Evolutionary conservation across 257 asterid species (phyloP).

Genomic region (Coffea eugenioides): DNA sequence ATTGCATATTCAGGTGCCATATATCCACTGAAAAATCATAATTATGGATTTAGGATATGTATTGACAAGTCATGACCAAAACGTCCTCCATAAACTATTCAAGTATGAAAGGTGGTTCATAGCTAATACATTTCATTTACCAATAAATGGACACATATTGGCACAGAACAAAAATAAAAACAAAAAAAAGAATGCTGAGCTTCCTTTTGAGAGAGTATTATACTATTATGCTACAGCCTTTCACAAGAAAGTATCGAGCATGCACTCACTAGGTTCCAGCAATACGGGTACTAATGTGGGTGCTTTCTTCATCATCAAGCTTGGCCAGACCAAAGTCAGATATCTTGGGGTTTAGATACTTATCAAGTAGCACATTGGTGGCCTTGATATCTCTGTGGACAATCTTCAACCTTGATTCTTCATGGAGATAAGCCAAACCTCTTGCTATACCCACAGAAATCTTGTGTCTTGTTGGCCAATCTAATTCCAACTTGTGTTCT

Average conservation of each 20-base stretch:
- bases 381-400: constrained; percentile 86
- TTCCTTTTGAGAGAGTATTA: too few species aligned
- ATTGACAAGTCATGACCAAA: neutral
- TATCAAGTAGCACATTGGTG: constrained; percentile 76
- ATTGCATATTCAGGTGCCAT: constrained; percentile 49
- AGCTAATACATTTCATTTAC: neutral
- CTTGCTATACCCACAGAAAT: constrained; percentile 67
- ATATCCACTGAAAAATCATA: constrained; percentile 29
- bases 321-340: constrained; percentile 87
- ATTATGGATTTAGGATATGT: neutral
- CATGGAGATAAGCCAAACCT: constrained; percentile 83
- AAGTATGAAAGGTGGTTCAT: neutral
- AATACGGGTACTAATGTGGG: constrained; percentile 76
- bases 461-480: constrained; percentile 64
- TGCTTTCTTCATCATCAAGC: constrained; percentile 77
- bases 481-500: constrained; percentile 50
- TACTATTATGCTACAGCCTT: neutral
- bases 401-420: constrained; percentile 78
- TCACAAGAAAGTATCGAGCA: neutral
- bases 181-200: neutral
- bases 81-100: too few species aligned
- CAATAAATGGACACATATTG: neutral
- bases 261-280: constrained; percentile 74
- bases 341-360: constrained; percentile 62
- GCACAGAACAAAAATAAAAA: neutral